Evolutionary conservation across 331 rosid species (phyloP).

Genomic region (Phaseolus coccineus): DNA sequence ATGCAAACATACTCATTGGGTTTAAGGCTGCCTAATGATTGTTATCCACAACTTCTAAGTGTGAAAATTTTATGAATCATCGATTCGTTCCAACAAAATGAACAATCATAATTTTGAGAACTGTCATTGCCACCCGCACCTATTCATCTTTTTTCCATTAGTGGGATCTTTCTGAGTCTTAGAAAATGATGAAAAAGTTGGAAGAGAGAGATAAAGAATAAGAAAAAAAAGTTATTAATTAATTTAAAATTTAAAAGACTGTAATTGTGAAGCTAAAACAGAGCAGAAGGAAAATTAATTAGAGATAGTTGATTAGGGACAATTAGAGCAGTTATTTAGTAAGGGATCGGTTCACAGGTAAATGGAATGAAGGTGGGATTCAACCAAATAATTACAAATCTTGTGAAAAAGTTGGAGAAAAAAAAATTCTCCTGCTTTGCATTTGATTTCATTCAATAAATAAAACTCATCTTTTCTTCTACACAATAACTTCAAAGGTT

Average conservation of each 20-base stretch:
- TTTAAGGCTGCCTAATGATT: conserved; percentile 25
- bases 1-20: conserved; percentile 16
- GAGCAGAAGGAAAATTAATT: neutral
- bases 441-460: neutral
- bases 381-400: neutral
- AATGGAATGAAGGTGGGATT: neutral
- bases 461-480: neutral
- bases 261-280: neutral
- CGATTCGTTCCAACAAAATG: conserved; percentile 2
- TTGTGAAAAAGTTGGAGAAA: neutral
- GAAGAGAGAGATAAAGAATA: neutral
- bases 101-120: conserved; percentile 11
- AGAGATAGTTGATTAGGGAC: neutral
- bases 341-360: neutral
- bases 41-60: conserved; percentile 12
- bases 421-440: neutral
- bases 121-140: conserved; percentile 2
- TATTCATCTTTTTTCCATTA: neutral
- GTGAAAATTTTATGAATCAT: conserved; percentile 23
- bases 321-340: neutral
- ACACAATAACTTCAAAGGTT: neutral
- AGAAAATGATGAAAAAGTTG: neutral
- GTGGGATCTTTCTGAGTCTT: neutral
- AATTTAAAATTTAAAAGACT: neutral
- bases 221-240: neutral